phyloP scores from a whole-genome alignment of 2,329 filamentous ascomycete genomes.

The Diplodia seriata region DNA sequence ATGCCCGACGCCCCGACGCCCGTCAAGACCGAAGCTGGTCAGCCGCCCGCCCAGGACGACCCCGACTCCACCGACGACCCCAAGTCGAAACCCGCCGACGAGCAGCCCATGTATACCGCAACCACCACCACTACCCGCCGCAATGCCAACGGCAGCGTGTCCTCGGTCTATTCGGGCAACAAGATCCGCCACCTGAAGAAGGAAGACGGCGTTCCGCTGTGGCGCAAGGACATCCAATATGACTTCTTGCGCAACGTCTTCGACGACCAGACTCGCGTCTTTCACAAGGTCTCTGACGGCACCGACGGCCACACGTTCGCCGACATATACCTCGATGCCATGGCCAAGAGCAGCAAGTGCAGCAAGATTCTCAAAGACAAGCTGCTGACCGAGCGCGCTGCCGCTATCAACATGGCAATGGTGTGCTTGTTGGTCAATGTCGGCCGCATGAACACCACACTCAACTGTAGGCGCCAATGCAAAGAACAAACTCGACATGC shows the following conservation, averaged over 20 bases:
- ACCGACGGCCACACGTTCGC: constrained; percentile 80
- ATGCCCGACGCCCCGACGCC: constrained; percentile 31
- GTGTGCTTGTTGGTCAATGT: constrained; percentile 97
- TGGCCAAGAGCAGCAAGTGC: constrained; percentile 98
- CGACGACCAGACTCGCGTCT: constrained; percentile 75
- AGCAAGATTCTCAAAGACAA: constrained; percentile 99
- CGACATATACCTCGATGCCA: constrained; percentile 96
- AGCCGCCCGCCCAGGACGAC: constrained; percentile 43
- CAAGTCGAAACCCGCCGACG: constrained; percentile 40
- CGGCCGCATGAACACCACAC: constrained; percentile 96
- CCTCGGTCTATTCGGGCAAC: constrained; percentile 71
- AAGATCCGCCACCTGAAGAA: constrained; percentile 89
- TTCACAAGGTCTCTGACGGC: constrained; percentile 89
- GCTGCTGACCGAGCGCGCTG: constrained; percentile 86
- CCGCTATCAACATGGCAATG: constrained; percentile 98
- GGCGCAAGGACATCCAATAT: constrained; percentile 87
- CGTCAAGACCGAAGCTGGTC: constrained; percentile 40
- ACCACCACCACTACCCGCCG: constrained; percentile 62
- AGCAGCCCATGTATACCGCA: constrained; percentile 53
- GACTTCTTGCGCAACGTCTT: constrained; percentile 84
- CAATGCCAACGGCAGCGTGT: constrained; percentile 70
- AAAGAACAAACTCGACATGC: constrained; percentile 23
- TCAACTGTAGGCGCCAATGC: constrained; percentile 75
- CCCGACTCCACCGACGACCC: constrained; percentile 42
- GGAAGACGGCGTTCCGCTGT: constrained; percentile 84